These are phyloP conservation scores for Psidium guajava DNA, from an alignment of 345 rosid species.

Conservation along the genomic window DNA sequence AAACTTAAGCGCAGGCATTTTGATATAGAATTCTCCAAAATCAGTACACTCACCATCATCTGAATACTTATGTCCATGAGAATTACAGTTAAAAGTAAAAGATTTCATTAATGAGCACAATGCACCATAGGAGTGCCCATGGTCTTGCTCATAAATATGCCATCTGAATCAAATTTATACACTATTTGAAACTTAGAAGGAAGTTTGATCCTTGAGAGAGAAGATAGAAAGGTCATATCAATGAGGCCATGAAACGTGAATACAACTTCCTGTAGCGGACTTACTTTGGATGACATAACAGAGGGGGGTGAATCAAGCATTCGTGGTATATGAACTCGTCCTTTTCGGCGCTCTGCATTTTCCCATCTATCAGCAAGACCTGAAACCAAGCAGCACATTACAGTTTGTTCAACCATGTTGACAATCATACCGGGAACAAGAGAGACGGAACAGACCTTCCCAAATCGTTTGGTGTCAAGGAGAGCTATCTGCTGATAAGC, in stretches of 20 bases:
- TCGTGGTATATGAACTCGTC: constrained; percentile 95
- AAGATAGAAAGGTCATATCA: not conserved
- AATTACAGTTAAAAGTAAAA: too few relatives aligned
- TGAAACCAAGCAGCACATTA: constrained; percentile 1
- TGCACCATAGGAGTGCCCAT: too few relatives aligned
- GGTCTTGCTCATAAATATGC: too few relatives aligned
- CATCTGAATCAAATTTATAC: not conserved
- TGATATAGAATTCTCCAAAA: not conserved
- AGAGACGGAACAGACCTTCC: constrained; percentile 32
- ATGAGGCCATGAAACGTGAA: not conserved
- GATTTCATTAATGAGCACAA: not conserved
- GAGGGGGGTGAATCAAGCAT: constrained; percentile 85
- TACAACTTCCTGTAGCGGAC: not conserved
- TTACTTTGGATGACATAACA: constrained; percentile 66
- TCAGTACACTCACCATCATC: not conserved
- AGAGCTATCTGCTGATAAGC: constrained; percentile 77
- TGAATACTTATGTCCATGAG: not conserved
- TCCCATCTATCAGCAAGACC: constrained; percentile 91
- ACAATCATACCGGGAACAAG: not conserved
- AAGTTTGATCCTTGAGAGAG: not conserved
- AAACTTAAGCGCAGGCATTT: not conserved
- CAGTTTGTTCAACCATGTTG: too few relatives aligned
- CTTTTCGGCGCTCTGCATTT: constrained; percentile 95
- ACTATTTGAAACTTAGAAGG: not conserved
- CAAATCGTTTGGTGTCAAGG: constrained; percentile 80